Evolutionary conservation across 108 stramenopile species (phyloP), one percentile per base, ranked within the genome.

Genomic region (Cyclotella cryptica): DNA sequence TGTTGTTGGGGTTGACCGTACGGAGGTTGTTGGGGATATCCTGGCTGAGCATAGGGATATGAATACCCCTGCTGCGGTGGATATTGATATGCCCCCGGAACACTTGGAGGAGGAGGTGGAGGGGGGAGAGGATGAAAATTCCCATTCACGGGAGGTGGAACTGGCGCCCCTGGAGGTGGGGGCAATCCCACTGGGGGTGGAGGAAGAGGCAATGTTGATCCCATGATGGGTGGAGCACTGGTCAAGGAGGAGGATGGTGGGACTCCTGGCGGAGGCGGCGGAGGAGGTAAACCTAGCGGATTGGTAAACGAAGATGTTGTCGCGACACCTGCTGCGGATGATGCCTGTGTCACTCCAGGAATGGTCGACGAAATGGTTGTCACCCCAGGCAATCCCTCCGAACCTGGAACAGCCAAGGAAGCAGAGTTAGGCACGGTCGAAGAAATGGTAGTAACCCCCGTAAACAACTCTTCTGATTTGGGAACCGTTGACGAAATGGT

Each of bases 71-170:
- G 66, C 47, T 74, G 79, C 15, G 46, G 73, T 19, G 15, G 27
- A 58, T 39, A 27, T 10, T 2, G 71, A 47, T 19, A 47, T 12
- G 49, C 42, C 41, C 52, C 45, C 14, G 54, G 69, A 49, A 41
- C 75, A 61, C 71, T 80, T 47, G 79, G 78, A 29, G 85, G 79
- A 41, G 83, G 82, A 28, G 51, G 78, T 19, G 75, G 76, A 39
- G 76, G 79, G 1, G 62, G 73, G 24, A 68, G 78, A 28, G 77
- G 72, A 51, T 11, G 67, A 12, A 21, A 17, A 30, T 3, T 24
- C 27, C 30, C 43, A 65, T 52, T 52, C 1, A 29, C 29, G 21
- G 84, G 87, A 22, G 88, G 85, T 7, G 87, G 86, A 13, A 72
- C 77, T 4, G 73, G 78, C 15, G 58, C 21, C n/a, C 41, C 14